phyloP scores from a whole-genome alignment of 345 rosid genomes.

The Carallia brachiata region DNA sequence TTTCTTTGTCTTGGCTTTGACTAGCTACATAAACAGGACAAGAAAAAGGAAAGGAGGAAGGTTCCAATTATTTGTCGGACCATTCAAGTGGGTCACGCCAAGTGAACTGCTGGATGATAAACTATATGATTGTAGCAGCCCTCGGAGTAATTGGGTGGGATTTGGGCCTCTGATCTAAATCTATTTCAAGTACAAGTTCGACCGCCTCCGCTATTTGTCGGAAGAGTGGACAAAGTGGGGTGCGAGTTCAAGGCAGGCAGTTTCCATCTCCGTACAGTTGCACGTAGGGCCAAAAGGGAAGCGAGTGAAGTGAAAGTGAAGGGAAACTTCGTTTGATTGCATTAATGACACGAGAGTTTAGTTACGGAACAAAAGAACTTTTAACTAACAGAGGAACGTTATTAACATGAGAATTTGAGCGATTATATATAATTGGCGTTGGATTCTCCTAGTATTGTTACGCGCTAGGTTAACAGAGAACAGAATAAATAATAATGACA shows the following conservation, averaged over 20 bases:
- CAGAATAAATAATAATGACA: no score
- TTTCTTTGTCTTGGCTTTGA: no score
- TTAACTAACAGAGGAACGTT: neutral
- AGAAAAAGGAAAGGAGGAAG: no score
- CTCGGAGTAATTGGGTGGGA: neutral
- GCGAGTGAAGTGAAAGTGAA: neutral
- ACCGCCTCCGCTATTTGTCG: neutral
- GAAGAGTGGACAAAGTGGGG: neutral
- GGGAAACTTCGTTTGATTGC: slow-evolving; percentile 7
- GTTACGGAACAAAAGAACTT: neutral
- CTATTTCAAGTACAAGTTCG: neutral
- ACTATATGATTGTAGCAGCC: no score
- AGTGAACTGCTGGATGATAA: no score
- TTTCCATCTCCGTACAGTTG: neutral
- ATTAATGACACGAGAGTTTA: neutral
- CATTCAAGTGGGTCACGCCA: no score
- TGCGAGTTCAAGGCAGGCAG: neutral
- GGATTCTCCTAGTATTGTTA: no score
- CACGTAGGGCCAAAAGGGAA: neutral
- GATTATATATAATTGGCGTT: no score
- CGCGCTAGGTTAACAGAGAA: no score
- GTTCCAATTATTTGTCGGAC: no score
- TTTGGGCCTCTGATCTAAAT: neutral
- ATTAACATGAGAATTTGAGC: no score
- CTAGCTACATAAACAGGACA: no score